Evolutionary conservation across 2,329 filamentous ascomycete genomes (phyloP), one percentile per base, ranked within the genome.

Genomic region (Claviceps sp.): DNA sequence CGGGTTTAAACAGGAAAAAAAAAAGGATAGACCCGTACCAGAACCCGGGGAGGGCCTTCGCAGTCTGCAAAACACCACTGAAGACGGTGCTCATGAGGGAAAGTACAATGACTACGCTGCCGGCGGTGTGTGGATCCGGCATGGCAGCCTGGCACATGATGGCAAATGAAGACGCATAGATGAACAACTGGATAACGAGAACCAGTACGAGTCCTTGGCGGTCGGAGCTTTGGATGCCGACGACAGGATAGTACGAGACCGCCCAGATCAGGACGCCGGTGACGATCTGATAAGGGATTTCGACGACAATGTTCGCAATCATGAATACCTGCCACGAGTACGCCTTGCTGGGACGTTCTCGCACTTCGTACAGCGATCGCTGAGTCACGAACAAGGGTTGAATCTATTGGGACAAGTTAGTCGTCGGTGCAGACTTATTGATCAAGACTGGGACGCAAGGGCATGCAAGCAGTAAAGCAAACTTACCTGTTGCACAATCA

Each of bases 291-390:
- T 81, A 89, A 0, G 84, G 84, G 1, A 88, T 72, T 63, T 90
- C 86, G 48, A 86, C 84, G 2, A 85, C 51, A 51, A 89, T 77
- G 61, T 87, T 87, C 61, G 82, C 78, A 2, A 84, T 67, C 63
- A 89, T 76, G 66, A 89, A 89, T 1, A 77, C 82, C 57, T 79
- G 75, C 85, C 85, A 89, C 0, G 81, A 86, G 68, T 89, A 90
- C 0, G 81, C 74, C 61, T 87, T 87, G 64, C 76, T 80, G 0
- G 85, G 85, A 1, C 85, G 77, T 65, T 90, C 87, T 47, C 85
- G 82, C 4, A 85, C 84, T 65, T 90, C 86, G 65, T 89, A 90
- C 0, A 90, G 72, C 1, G 81, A 74, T 18, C 87, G 78, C 59
- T 89, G 85, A 0, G 81, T 81, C 56, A 89, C 74, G 59, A 90